Evolutionary conservation across 1,284 basidiomycete genomes (phyloP).

Genomic region (Sanghuangporus sanghuang): DNA sequence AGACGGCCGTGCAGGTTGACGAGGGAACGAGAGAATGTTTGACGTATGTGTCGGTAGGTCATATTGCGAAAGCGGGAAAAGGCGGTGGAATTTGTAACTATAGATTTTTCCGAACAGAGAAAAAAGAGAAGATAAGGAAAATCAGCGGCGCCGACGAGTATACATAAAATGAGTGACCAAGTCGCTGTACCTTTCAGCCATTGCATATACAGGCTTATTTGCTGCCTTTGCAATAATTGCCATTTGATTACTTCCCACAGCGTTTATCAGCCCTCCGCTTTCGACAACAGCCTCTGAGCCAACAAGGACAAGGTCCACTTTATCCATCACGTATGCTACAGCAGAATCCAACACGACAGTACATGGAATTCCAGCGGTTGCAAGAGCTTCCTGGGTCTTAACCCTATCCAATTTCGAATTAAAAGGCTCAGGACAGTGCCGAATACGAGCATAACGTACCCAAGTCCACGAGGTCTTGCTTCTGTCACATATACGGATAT

Average conservation of each 20-base stretch:
- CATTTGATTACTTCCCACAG: constrained; percentile 93
- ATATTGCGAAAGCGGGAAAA: constrained; percentile 95
- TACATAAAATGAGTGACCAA: constrained; percentile 15
- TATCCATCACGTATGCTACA: constrained; percentile 95
- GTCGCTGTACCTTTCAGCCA: constrained; percentile 78
- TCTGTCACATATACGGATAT: constrained; percentile 98
- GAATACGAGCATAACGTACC: constrained; percentile 42
- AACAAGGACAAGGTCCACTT: constrained; percentile 87
- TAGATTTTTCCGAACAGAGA: constrained; percentile 19
- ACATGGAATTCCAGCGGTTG: constrained; percentile 86
- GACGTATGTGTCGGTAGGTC: constrained; percentile 86
- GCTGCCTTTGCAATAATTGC: constrained; percentile 93
- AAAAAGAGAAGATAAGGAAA: constrained; percentile 18
- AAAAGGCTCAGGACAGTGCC: background rate
- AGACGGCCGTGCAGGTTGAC: constrained; percentile 26
- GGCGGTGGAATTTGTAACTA: constrained; percentile 95
- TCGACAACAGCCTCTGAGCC: constrained; percentile 98
- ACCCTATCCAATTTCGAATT: constrained; percentile 44
- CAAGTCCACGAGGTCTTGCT: constrained; percentile 80
- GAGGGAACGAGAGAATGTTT: constrained; percentile 62
- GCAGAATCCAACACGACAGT: constrained; percentile 95
- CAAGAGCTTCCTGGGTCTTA: constrained; percentile 83
- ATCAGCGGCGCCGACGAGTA: constrained; percentile 2
- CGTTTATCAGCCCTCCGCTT: constrained; percentile 85
- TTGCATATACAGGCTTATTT: constrained; percentile 94